Base-by-base conservation (phyloP, 1,284 basidiomycete genomes). In the Cutaneotrichosporon arboriforme region DNA sequence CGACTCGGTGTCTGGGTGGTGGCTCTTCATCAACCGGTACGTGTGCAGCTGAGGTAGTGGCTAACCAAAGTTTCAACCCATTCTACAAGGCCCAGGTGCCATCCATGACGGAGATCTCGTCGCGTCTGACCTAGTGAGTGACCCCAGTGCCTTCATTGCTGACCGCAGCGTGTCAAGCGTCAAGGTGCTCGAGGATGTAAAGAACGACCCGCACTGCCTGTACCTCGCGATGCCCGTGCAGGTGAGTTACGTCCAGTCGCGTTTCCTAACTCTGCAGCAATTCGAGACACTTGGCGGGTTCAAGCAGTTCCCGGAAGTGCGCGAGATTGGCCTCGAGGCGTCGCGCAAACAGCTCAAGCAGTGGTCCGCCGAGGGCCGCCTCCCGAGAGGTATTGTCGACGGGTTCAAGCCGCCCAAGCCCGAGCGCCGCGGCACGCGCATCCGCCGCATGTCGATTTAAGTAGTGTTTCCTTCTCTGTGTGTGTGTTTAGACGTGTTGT, bases 181-280 rank as follows among this genome's bases (percentile, higher is more conserved):
- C 34, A 89, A 87, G 69, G 94, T 89, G 12, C 79, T 98, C 9
- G 92, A 97, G 72, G 92, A 94, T 60, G 93, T 92, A 21, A 98
- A 98, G 73, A 81, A 82, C 3, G 82, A 87, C 4, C 86, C 87
- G 5, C 87, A 87, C 1, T 93, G 90, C 68, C 76, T 97, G 44
- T 98, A 98, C 70, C 86, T 97, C 76, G 83, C 85, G 53, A 90
- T 98, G 88, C 96, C 96, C 0, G 92, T 97, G 17, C 87, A 92
- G 66, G 85, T 68, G 46, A 86, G 76, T 87, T 84, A 18, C 42
- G n/a, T n/a, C 4, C 22, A 21, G 20, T n/a, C 23, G 36, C 9
- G n/a, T 44, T 43, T 1, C 5, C 26, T 31, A 31, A 31, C 26
- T 10, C 37, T 17, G n/a, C 47, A 66, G 63, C 58, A 72, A 58